These are phyloP conservation scores for Penicillium sp. DNA, from an alignment of 2,329 filamentous ascomycete species.

Conservation along the genomic window DNA sequence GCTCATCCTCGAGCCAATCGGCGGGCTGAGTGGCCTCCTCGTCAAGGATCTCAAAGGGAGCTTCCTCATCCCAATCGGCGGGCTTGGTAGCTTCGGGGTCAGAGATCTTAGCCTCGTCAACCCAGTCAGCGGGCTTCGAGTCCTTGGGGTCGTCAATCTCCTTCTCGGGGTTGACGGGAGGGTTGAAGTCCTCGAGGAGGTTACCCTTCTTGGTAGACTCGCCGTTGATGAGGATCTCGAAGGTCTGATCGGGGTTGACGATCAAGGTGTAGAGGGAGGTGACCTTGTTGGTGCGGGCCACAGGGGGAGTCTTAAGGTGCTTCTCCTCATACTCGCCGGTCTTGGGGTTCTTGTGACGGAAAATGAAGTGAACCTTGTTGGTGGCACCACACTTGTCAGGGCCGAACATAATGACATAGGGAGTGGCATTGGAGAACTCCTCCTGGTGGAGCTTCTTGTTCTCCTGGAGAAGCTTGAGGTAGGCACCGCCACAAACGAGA, in stretches of 20 bases:
- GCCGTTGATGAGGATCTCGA: slow-evolving; percentile 87
- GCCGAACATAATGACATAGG: slow-evolving; percentile 99
- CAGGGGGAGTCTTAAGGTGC: slow-evolving; percentile 81
- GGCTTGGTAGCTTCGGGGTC: slow-evolving; percentile 95
- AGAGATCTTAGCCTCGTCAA: slow-evolving; percentile 85
- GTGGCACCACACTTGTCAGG: slow-evolving; percentile 98
- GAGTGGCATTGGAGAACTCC: slow-evolving; percentile 95
- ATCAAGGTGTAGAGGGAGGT: slow-evolving; percentile 95
- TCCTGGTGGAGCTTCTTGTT: slow-evolving; percentile 96
- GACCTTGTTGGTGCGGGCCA: slow-evolving; percentile 85
- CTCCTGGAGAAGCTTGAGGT: slow-evolving; percentile 97
- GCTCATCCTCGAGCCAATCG: slow-evolving; percentile 94
- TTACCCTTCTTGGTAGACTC: slow-evolving; percentile 83
- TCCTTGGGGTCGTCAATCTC: slow-evolving; percentile 96
- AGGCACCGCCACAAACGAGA: slow-evolving; percentile 96
- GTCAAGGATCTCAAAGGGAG: slow-evolving; percentile 92
- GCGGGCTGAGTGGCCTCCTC: slow-evolving; percentile 87
- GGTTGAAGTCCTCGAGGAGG: slow-evolving; percentile 89
- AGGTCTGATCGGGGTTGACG: slow-evolving; percentile 95
- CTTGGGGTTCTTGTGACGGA: slow-evolving; percentile 99
- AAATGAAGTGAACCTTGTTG: slow-evolving; percentile 98
- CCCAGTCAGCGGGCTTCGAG: slow-evolving; percentile 92
- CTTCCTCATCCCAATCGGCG: slow-evolving; percentile 98
- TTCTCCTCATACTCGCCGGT: slow-evolving; percentile 99
- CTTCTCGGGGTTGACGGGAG: slow-evolving; percentile 86